These are phyloP conservation scores for Ceratobasidium sp. DNA, from an alignment of 1,284 basidiomycete species.

Conservation along the genomic window DNA sequence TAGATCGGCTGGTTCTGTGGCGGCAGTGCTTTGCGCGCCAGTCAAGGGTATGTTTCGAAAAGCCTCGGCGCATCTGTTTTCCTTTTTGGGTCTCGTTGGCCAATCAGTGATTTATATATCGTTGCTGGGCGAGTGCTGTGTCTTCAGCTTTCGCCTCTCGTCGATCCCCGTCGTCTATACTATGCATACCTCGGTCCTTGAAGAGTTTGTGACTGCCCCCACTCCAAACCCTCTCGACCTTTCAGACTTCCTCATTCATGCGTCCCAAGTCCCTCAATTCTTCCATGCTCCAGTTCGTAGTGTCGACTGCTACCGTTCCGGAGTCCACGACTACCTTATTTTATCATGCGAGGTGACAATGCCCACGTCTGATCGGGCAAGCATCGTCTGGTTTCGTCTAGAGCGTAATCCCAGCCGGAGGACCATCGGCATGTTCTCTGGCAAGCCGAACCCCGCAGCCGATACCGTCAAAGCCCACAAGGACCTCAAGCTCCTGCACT, in stretches of 20 bases:
- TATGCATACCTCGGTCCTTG: neutral
- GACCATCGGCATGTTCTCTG: neutral
- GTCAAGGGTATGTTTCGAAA: too few relatives aligned
- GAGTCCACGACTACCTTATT: conserved; percentile 28
- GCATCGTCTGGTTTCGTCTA: conserved; percentile 15
- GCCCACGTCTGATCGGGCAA: neutral
- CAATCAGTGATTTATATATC: too few relatives aligned
- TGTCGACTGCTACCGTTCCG: conserved; percentile 14
- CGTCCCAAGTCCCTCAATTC: neutral
- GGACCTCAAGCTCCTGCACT: neutral
- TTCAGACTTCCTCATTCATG: neutral
- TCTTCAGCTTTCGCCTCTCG: too few relatives aligned
- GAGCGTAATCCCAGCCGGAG: conserved; percentile 13
- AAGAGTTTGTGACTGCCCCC: neutral
- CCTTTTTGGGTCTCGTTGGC: too few relatives aligned
- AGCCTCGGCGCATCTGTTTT: too few relatives aligned
- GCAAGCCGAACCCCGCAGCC: neutral
- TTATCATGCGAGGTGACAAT: conserved; percentile 13
- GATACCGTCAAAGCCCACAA: conserved; percentile 12
- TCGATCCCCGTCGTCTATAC: neutral
- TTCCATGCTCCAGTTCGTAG: conserved; percentile 10
- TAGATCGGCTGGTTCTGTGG: too few relatives aligned
- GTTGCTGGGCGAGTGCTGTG: too few relatives aligned
- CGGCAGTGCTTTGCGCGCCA: too few relatives aligned
- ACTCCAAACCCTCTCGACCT: neutral